Evolutionary conservation across 108 stramenopile genomes (phyloP), one percentile per base, ranked within the genome.

Genomic region (Skeletonema marinoi): DNA sequence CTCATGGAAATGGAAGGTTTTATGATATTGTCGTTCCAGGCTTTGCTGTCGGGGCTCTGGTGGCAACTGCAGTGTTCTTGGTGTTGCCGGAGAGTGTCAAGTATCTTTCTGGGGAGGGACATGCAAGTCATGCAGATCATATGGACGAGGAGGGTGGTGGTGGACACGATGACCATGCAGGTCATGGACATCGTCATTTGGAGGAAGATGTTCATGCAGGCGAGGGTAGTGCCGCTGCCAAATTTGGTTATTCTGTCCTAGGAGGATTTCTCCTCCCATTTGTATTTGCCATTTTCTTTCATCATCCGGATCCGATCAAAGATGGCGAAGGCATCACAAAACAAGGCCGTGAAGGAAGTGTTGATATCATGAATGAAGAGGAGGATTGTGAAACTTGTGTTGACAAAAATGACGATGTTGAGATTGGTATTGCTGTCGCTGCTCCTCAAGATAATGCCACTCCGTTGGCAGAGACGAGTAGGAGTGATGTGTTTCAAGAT

Each of bases 261-360:
- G 89, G 78, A 46, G 94, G 94, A 10, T 91, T 89, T 59, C 68
- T 89, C 19, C 62, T 93, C 48, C 91, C 92, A 13, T 19, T 89
- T 10, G 10, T 92, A 29, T 42, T 89, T n/a, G 62, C 69, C 13
- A 44, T 81, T 30, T 17, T 91, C 56, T 88, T 91, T 46, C 89
- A 86, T 25, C 81, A 72, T 54, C 32, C 72, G 39, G 64, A 70
- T 50, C 48, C 13, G 1, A 4, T 0, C 36, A 77, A 75, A 21
- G 78, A 48, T 35, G 33, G 33, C 33, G 60, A 56, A 33, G 56
- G 65, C 31, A 42, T 32, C 13, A 33, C 33, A 33, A 33, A 33
- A 4, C 3, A 71, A n/a, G 44, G 9, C n/a, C 48, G n/a, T 3
- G 10, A 50, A 50, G 48, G 9, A 4, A 56, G 21, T 56, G 54